phyloP scores from a whole-genome alignment of 2,329 filamentous ascomycete genomes.

The Hansfordia pulvinata region DNA sequence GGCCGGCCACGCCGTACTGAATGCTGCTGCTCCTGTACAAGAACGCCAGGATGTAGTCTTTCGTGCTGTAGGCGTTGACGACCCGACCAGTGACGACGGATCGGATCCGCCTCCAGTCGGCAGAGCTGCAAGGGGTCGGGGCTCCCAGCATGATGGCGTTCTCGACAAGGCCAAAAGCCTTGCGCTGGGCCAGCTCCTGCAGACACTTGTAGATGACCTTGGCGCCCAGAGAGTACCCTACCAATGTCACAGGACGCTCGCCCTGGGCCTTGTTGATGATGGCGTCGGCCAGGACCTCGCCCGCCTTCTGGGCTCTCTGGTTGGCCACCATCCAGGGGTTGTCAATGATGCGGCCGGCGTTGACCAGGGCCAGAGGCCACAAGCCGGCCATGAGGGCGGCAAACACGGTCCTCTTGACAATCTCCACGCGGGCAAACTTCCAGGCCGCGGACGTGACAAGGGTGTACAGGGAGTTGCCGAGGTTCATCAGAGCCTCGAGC shows the following conservation, averaged over 20 bases:
- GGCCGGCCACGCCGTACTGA: conserved; percentile 71
- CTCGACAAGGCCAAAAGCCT: conserved; percentile 75
- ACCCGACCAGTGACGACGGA: conserved; percentile 70
- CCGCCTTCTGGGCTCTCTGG: conserved; percentile 63
- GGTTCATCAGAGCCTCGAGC: conserved; percentile 58
- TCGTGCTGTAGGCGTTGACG: conserved; percentile 77
- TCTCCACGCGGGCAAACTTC: conserved; percentile 48
- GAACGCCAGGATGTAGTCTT: conserved; percentile 80
- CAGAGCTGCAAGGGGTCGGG: conserved; percentile 57
- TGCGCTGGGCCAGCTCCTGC: conserved; percentile 58
- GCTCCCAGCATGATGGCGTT: conserved; percentile 73
- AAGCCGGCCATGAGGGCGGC: conserved; percentile 41
- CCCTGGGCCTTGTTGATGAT: conserved; percentile 74
- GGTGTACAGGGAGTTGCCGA: conserved; percentile 67
- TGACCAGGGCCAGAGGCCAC: conserved; percentile 51
- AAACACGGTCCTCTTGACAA: conserved; percentile 35
- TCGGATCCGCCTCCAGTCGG: conserved; percentile 66
- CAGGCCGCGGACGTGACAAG: conserved; percentile 77
- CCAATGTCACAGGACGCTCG: conserved; percentile 65
- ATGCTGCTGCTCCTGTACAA: conserved; percentile 76
- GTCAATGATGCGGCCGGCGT: conserved; percentile 61
- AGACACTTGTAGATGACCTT: conserved; percentile 75
- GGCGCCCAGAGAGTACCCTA: conserved; percentile 74
- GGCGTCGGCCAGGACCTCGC: conserved; percentile 61
- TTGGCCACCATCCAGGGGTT: conserved; percentile 73